These are phyloP conservation scores for Pleurotus giganteus DNA, from an alignment of 768 basidiomycete genomes.

Conservation along the genomic window DNA sequence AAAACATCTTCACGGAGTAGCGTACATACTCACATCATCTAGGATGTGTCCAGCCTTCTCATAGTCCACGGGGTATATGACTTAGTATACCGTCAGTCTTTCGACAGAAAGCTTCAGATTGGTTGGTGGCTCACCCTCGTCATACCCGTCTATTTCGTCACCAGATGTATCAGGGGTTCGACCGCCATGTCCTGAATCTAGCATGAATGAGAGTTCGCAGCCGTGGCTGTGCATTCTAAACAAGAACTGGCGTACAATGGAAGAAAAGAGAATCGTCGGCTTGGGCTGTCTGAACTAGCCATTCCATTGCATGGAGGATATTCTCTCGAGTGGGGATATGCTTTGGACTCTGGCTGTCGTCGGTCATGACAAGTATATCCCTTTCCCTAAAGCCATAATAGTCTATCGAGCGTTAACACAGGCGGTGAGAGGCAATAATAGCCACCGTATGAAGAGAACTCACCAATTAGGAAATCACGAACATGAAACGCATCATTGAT, in stretches of 20 bases:
- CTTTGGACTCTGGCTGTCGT: conserved; percentile 52
- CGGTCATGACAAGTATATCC: conserved; percentile 21
- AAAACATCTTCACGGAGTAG: background rate
- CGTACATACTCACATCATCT: conserved; percentile 48
- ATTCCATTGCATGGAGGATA: conserved; percentile 47
- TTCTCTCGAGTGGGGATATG: conserved; percentile 58
- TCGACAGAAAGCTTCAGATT: background rate
- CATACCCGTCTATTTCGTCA: conserved; percentile 76
- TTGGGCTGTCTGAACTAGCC: conserved; percentile 66
- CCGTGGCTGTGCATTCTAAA: background rate
- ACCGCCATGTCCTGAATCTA: conserved; percentile 93
- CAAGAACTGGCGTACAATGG: conserved; percentile 47
- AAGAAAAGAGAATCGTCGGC: conserved; percentile 76
- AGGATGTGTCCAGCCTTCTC: conserved; percentile 73
- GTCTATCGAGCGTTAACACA: conserved; percentile 32
- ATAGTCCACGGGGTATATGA: conserved; percentile 92
- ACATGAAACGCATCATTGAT: conserved; percentile 80
- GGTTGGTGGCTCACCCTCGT: conserved; percentile 54
- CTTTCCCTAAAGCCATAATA: conserved; percentile 15
- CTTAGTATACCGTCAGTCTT: conserved; percentile 27
- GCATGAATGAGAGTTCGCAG: background rate
- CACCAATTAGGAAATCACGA: conserved; percentile 57
- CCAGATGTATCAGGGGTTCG: conserved; percentile 76
- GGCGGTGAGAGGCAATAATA: background rate
- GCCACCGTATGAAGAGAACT: background rate